Evolutionary conservation across 768 basidiomycete species (phyloP).

Genomic region (Lentinula boryana): DNA sequence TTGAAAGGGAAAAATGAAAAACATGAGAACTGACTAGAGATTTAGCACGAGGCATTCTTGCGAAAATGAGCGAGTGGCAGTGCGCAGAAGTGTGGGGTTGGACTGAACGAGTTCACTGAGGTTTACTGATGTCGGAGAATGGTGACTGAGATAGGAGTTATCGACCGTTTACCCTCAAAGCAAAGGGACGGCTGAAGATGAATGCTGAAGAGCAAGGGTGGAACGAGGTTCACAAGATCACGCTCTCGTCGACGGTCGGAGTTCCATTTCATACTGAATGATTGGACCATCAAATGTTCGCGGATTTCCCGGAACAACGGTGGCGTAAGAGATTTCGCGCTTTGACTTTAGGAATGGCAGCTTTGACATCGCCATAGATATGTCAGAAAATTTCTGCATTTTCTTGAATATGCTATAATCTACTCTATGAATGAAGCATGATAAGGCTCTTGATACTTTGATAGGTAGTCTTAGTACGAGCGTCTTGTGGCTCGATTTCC

Average conservation of each 20-base stretch:
- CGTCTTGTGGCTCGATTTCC: too few species aligned
- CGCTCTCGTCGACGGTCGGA: background rate
- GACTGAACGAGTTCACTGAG: background rate
- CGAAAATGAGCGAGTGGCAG: background rate
- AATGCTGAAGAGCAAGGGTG: background rate
- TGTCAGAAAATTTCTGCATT: too few species aligned
- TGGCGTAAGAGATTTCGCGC: background rate
- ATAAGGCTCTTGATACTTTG: too few species aligned
- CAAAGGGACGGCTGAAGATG: background rate
- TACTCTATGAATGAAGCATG: too few species aligned
- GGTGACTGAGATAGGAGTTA: too few species aligned
- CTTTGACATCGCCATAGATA: background rate
- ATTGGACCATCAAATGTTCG: background rate
- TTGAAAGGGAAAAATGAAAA: background rate
- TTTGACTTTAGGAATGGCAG: background rate
- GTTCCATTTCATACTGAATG: background rate
- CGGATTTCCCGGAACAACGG: background rate
- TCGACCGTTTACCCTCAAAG: too few species aligned
- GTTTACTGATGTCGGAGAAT: background rate
- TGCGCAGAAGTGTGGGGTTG: background rate
- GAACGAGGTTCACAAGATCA: background rate
- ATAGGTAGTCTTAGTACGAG: too few species aligned
- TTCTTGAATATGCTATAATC: background rate
- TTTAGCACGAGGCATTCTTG: background rate
- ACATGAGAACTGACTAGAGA: background rate